Conservation (phyloP, 139 green algal species). For the Chlorella vulgaris region DNA sequence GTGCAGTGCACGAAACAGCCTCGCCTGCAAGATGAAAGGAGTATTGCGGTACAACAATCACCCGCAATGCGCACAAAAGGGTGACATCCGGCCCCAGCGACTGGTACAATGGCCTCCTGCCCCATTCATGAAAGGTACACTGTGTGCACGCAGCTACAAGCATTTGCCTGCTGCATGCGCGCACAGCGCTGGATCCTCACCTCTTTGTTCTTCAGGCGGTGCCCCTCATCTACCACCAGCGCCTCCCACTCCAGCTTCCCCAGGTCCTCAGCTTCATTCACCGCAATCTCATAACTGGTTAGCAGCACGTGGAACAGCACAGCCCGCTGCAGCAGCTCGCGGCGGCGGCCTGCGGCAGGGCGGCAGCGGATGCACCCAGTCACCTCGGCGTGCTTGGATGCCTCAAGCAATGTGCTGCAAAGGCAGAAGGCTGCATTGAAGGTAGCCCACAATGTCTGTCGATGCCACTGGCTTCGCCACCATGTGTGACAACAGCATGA, state of each 20-base stretch:
- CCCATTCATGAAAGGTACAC: background rate
- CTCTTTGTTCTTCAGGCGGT: background rate
- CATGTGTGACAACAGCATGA: background rate
- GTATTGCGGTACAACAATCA: too few species aligned
- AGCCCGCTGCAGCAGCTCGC: constrained; percentile 23
- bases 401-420: background rate
- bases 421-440: background rate
- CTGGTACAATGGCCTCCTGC: too few species aligned
- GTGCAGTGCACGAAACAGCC: constrained; percentile 8
- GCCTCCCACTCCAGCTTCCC: constrained; percentile 15
- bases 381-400: too few species aligned
- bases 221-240: constrained; percentile 28
- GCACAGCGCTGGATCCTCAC: background rate
- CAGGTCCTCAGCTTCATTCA: background rate
- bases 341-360: constrained; percentile 4
- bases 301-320: constrained; percentile 31
- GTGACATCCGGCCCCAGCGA: too few species aligned
- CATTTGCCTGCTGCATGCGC: background rate
- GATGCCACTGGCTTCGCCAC: background rate
- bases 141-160: background rate
- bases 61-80: too few species aligned
- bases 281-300: constrained; percentile 19
- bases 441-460: too few species aligned
- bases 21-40: background rate
- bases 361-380: too few species aligned